phyloP scores from a whole-genome alignment of 495 filamentous ascomycete species.

The Neurospora sp. region DNA sequence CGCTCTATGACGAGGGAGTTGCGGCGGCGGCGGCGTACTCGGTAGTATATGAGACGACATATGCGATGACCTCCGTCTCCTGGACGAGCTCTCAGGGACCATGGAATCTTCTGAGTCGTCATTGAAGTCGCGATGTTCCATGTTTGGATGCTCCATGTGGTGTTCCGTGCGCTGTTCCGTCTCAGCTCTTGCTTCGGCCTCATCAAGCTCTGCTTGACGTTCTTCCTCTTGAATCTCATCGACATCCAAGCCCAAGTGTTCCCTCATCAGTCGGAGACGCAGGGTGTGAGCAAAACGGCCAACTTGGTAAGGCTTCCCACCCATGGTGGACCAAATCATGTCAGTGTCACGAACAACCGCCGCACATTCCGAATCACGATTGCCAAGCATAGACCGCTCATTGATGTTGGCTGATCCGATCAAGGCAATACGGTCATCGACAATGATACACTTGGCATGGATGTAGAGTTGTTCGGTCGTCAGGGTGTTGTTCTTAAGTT shows the following conservation, averaged over 20 bases:
- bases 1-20: slow-evolving; percentile 13
- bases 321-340: slow-evolving; percentile 90
- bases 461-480: slow-evolving; percentile 98
- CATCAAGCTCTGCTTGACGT: slow-evolving; percentile 43
- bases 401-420: slow-evolving; percentile 99
- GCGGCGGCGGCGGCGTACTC: slow-evolving; percentile 5
- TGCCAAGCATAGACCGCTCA: slow-evolving; percentile 89
- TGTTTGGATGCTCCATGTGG: background rate
- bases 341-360: slow-evolving; percentile 88
- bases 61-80: slow-evolving; percentile 3
- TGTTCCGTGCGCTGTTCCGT: slow-evolving; percentile 27
- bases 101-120: slow-evolving; percentile 25
- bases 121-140: slow-evolving; percentile 30
- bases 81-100: slow-evolving; percentile 18
- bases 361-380: slow-evolving; percentile 85
- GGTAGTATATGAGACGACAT: slow-evolving; percentile 1
- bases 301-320: slow-evolving; percentile 74
- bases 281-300: slow-evolving; percentile 89
- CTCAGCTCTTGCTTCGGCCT: slow-evolving; percentile 36
- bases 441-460: slow-evolving; percentile 94
- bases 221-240: slow-evolving; percentile 85
- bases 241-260: slow-evolving; percentile 91
- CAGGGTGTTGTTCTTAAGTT: slow-evolving; percentile 70
- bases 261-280: slow-evolving; percentile 88
- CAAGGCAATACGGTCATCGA: slow-evolving; percentile 85